Conservation (phyloP, 164 flowering plant species). For the Chloranthus sessilifolius region DNA sequence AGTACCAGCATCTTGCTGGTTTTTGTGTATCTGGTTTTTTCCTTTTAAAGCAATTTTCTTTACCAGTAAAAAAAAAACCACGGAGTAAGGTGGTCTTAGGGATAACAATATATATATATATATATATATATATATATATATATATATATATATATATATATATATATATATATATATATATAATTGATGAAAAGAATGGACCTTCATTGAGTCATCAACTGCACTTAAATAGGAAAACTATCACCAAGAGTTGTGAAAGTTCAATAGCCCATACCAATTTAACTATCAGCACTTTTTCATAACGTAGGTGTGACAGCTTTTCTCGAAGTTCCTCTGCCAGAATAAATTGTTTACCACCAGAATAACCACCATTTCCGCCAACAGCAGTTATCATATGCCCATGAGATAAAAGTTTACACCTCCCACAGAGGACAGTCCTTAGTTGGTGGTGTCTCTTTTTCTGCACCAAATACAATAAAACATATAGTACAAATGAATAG, state of each 20-base stretch:
- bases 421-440: slow-evolving; percentile 75
- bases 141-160: background rate
- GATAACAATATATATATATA: too few relatives aligned
- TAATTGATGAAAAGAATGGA: too few relatives aligned
- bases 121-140: background rate
- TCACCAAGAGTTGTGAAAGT: background rate
- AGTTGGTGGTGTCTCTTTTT: slow-evolving; percentile 95
- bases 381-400: slow-evolving; percentile 99
- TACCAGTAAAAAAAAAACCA: too few relatives aligned
- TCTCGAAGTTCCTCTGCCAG: slow-evolving; percentile 83
- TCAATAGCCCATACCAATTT: slow-evolving; percentile 55
- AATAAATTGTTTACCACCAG: slow-evolving; percentile 92
- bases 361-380: slow-evolving; percentile 95
- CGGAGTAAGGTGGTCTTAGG: too few relatives aligned
- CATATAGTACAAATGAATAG: background rate
- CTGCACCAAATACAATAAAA: slow-evolving; percentile 35
- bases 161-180: background rate
- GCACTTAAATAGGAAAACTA: background rate
- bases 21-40: too few relatives aligned
- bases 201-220: background rate
- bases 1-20: too few relatives aligned
- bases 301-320: slow-evolving; percentile 73
- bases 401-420: slow-evolving; percentile 83
- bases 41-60: too few relatives aligned
- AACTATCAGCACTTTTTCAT: slow-evolving; percentile 78